Evolutionary conservation across 179 eudicot genomes (phyloP).

Genomic region (Pouteria campechiana): DNA sequence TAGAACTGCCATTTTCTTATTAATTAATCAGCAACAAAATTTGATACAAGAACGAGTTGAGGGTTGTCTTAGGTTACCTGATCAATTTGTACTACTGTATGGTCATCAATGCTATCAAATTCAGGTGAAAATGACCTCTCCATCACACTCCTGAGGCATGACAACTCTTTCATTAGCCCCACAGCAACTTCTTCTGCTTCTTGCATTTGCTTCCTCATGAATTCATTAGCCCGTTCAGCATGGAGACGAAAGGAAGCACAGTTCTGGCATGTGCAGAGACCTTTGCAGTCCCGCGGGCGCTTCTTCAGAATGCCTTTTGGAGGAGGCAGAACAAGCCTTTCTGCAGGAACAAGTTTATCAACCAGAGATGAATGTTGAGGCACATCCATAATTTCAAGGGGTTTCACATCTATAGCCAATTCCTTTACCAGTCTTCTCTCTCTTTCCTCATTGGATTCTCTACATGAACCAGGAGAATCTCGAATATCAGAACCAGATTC

Average conservation of each 20-base stretch:
- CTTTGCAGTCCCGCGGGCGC: slow-evolving; percentile 71
- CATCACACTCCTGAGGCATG: slow-evolving; percentile 27
- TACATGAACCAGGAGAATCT: not conserved
- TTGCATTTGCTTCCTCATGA: slow-evolving; percentile 59
- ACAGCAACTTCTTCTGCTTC: slow-evolving; percentile 61
- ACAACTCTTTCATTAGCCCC: slow-evolving; percentile 43
- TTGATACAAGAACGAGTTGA: not conserved
- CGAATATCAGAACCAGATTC: slow-evolving; percentile 2
- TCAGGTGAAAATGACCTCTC: slow-evolving; percentile 23
- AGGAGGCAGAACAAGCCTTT: slow-evolving; percentile 2
- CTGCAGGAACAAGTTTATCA: slow-evolving; percentile 12
- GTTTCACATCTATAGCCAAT: slow-evolving; percentile 1
- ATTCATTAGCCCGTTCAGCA: slow-evolving; percentile 71
- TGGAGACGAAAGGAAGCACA: slow-evolving; percentile 70
- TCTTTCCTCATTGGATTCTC: slow-evolving; percentile 6
- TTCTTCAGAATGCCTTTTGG: slow-evolving; percentile 58
- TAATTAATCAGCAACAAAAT: not conserved
- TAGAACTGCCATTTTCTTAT: not conserved
- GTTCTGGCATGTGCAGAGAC: slow-evolving; percentile 53
- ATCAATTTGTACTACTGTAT: slow-evolving; percentile 11
- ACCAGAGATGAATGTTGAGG: slow-evolving; percentile 7
- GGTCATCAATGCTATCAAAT: slow-evolving; percentile 9
- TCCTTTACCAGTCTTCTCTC: not conserved
- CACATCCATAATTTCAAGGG: slow-evolving; percentile 2
- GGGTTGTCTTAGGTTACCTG: slow-evolving; percentile 19